Evolutionary conservation across 257 asterid species (phyloP).

Genomic region (Solanum peruvianum): DNA sequence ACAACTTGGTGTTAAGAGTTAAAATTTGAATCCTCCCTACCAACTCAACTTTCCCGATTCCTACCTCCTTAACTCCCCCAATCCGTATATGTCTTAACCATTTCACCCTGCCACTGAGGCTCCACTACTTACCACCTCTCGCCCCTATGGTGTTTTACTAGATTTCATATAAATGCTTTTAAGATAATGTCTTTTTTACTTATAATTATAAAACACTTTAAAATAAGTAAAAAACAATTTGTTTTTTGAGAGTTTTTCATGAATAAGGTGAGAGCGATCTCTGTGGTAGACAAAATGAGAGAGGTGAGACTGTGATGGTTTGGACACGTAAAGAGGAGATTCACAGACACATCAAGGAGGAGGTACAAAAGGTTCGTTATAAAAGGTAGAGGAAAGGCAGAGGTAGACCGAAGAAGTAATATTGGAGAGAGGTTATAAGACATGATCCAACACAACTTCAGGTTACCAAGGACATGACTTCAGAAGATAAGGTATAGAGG

Average conservation of each 20-base stretch:
- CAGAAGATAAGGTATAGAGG: not conserved
- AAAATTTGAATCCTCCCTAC: not conserved
- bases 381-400: not conserved
- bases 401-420: too few relatives aligned
- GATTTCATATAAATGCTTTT: not conserved
- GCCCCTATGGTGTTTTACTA: not conserved
- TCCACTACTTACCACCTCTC: not conserved
- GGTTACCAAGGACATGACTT: not conserved
- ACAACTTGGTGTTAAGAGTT: not conserved
- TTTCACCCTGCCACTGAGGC: not conserved
- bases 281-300: not conserved
- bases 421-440: not conserved
- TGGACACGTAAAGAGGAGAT: not conserved
- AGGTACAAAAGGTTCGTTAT: not conserved
- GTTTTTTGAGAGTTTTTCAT: not conserved
- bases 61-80: not conserved
- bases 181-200: too few relatives aligned
- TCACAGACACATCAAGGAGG: not conserved
- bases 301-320: not conserved
- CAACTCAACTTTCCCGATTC: not conserved
- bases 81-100: not conserved
- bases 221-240: too few relatives aligned
- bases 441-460: not conserved
- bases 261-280: not conserved
- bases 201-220: too few relatives aligned